phyloP scores from a whole-genome alignment of 371 early-diverging fungal species.

The Apophysomyces elegans region DNA sequence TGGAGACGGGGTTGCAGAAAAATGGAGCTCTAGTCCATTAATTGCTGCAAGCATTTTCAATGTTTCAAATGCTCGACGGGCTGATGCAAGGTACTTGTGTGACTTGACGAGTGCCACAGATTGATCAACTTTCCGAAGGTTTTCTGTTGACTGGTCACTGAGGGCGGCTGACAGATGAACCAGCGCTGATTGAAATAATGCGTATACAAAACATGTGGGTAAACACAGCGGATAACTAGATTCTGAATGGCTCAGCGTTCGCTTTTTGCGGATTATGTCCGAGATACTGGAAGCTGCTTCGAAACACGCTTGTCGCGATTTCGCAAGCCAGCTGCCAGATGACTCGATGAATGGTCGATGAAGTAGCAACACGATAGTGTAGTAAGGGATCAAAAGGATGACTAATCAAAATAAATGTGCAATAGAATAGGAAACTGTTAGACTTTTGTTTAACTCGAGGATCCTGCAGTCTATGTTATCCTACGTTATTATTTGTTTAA shows the following conservation, averaged over 20 bases:
- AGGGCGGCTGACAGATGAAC: slow-evolving; percentile 20
- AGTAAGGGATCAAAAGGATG: slow-evolving; percentile 49
- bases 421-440: neutral
- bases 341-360: slow-evolving; percentile 53
- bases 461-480: neutral
- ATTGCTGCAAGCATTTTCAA: slow-evolving; percentile 12
- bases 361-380: slow-evolving; percentile 48
- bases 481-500: slow-evolving; percentile 10
- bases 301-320: slow-evolving; percentile 16
- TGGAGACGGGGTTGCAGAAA: neutral
- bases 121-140: slow-evolving; percentile 12
- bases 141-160: slow-evolving; percentile 13
- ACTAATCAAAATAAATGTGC: slow-evolving; percentile 13
- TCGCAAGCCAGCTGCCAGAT: slow-evolving; percentile 8
- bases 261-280: slow-evolving; percentile 13
- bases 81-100: slow-evolving; percentile 14
- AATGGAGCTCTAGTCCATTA: neutral
- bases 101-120: slow-evolving; percentile 14
- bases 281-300: slow-evolving; percentile 19
- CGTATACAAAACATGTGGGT: slow-evolving; percentile 24
- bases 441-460: neutral
- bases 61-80: slow-evolving; percentile 16
- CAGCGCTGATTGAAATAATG: slow-evolving; percentile 21
- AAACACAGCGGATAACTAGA: slow-evolving; percentile 13
- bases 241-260: neutral